Conservation (phyloP, 768 basidiomycete species). For the Dioszegia crocea region DNA sequence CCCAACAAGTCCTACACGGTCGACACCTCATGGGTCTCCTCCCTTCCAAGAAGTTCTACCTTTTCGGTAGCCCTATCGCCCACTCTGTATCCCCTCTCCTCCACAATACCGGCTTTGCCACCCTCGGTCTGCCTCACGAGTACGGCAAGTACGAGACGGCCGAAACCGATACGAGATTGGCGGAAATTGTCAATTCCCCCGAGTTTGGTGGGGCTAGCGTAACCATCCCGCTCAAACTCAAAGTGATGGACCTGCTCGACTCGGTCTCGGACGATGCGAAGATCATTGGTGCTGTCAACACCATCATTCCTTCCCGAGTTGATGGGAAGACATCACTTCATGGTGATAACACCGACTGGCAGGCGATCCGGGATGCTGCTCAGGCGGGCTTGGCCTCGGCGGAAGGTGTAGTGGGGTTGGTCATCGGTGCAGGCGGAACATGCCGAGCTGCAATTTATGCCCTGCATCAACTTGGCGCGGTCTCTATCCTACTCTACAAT, state of each 20-base stretch:
- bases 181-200: slow-evolving; percentile 59
- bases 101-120: slow-evolving; percentile 80
- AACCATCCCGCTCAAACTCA: slow-evolving; percentile 92
- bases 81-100: slow-evolving; percentile 88
- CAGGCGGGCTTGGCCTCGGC: slow-evolving; percentile 50
- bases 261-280: slow-evolving; percentile 72
- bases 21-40: slow-evolving; percentile 75
- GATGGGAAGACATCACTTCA: slow-evolving; percentile 55
- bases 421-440: slow-evolving; percentile 94
- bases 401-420: slow-evolving; percentile 59
- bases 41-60: slow-evolving; percentile 69
- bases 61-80: slow-evolving; percentile 83
- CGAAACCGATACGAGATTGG: slow-evolving; percentile 63
- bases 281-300: slow-evolving; percentile 92
- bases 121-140: slow-evolving; percentile 75
- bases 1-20: slow-evolving; percentile 76
- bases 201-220: slow-evolving; percentile 94
- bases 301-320: slow-evolving; percentile 61
- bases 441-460: slow-evolving; percentile 92
- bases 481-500: slow-evolving; percentile 79
- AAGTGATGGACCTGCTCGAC: slow-evolving; percentile 79
- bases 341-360: slow-evolving; percentile 96
- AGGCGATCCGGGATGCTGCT: slow-evolving; percentile 68
- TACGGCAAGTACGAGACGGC: slow-evolving; percentile 76
- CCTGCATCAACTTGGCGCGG: slow-evolving; percentile 63